Conservation (phyloP, 768 basidiomycete genomes). For the Serendipita sp. region DNA sequence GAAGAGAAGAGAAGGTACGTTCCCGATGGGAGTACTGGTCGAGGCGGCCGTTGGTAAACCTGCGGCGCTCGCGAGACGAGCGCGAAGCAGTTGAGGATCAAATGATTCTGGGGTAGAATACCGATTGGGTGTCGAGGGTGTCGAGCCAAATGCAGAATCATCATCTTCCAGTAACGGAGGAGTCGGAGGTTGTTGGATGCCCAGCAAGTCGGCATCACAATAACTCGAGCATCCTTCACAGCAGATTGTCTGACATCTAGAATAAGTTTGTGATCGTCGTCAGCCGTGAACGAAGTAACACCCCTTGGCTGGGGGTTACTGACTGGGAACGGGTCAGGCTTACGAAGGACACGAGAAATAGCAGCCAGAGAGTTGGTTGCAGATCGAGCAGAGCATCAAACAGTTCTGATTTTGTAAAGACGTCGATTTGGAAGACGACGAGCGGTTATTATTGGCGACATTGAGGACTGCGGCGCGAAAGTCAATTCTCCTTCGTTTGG, state of each 20-base stretch:
- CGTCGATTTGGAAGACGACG: not conserved
- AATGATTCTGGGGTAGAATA: not conserved
- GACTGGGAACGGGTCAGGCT: not conserved
- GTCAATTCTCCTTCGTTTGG: not conserved
- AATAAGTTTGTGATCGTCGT: not conserved
- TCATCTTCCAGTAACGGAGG: slow-evolving; percentile 3
- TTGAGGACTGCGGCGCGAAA: not conserved
- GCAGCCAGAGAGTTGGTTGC: not conserved
- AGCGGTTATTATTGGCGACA: not conserved
- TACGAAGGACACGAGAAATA: not conserved
- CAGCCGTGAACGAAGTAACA: not conserved
- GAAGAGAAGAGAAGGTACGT: too few relatives aligned
- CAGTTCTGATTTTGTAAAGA: not conserved
- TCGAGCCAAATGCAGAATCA: not conserved
- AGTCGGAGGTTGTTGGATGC: not conserved
- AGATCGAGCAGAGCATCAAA: not conserved
- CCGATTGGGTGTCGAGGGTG: not conserved
- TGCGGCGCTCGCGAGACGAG: not conserved
- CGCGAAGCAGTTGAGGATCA: not conserved
- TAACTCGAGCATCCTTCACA: not conserved
- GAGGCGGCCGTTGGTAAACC: not conserved
- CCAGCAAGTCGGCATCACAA: not conserved
- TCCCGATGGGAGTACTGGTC: not conserved
- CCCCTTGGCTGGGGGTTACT: not conserved
- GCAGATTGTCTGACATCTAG: not conserved